A percentile compares a stretch with the other conserved stretches of the same genome.
Conservation (phyloP, 2,329 filamentous ascomycete species). For the Sclerotinia glacialis region DNA sequence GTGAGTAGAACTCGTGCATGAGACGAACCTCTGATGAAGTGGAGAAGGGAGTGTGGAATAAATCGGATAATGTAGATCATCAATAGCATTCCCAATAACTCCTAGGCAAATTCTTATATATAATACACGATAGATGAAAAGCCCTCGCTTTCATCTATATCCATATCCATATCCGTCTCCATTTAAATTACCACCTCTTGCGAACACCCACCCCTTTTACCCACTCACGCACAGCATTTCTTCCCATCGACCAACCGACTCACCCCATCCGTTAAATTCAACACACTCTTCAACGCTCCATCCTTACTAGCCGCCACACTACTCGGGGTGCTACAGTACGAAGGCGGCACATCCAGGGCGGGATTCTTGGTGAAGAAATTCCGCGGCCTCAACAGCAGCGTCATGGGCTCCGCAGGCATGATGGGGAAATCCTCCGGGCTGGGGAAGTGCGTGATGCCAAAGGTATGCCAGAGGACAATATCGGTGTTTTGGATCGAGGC, state of each 20-base stretch:
- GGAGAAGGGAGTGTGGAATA: no score
- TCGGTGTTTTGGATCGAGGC: slow-evolving; percentile 76
- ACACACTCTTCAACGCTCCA: slow-evolving; percentile 8
- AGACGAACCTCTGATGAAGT: no score
- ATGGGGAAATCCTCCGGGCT: slow-evolving; percentile 87
- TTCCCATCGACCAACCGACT: slow-evolving; percentile 20
- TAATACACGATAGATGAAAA: neutral
- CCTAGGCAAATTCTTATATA: neutral
- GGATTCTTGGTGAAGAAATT: slow-evolving; percentile 60
- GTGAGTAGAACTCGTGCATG: no score
- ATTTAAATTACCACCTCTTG: neutral
- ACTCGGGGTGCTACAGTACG: slow-evolving; percentile 72
- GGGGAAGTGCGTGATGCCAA: slow-evolving; percentile 87
- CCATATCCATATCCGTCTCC: neutral
- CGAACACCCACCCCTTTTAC: no score
- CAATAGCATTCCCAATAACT: neutral
- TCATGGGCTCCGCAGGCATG: slow-evolving; percentile 86
- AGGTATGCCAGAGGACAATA: slow-evolving; percentile 90
- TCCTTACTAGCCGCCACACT: slow-evolving; percentile 49
- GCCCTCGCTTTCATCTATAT: neutral
- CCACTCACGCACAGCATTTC: slow-evolving; percentile 1
- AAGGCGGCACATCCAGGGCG: slow-evolving; percentile 55
- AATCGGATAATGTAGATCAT: neutral
- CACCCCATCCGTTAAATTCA: slow-evolving; percentile 15
- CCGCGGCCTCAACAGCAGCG: slow-evolving; percentile 55